Percentiles rank a stretch among this genome's conserved stretches.
phyloP scores from a whole-genome alignment of 768 basidiomycete species.

The Tylopilus plumbeoviolaceoides region DNA sequence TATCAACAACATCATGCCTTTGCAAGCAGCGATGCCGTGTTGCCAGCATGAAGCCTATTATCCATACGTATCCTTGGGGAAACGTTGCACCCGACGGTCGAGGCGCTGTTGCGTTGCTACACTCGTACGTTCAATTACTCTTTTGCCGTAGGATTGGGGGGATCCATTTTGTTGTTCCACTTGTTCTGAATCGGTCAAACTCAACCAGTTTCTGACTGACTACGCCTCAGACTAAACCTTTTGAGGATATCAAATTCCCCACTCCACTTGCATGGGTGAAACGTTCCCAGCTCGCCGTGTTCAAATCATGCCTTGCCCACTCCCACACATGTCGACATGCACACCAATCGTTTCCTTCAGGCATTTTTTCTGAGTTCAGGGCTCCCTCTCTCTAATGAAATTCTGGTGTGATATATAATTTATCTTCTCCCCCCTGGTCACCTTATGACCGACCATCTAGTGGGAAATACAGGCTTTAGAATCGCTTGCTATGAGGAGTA shows the following conservation, averaged over 20 bases:
- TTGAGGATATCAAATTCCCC: conserved; percentile 10
- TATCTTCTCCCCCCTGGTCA: neutral
- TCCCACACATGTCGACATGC: conserved; percentile 15
- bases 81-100: neutral
- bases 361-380: neutral
- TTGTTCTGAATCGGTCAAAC: conserved; percentile 1
- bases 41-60: neutral
- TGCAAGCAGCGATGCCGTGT: neutral
- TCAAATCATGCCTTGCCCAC: conserved; percentile 3
- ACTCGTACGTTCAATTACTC: neutral
- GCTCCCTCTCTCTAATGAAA: neutral
- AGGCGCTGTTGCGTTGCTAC: neutral
- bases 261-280: neutral
- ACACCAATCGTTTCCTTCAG: neutral
- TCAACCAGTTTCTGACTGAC: neutral
- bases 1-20: neutral
- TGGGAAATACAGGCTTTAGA: neutral
- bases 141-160: neutral
- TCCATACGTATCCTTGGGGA: neutral
- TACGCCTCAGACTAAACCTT: conserved; percentile 17
- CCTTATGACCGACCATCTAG: conserved; percentile 1
- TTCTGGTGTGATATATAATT: neutral
- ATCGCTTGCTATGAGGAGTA: neutral
- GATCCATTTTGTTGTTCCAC: neutral
- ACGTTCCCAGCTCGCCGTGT: conserved; percentile 12